These are phyloP conservation scores for Suillus clintonianus DNA, from an alignment of 768 basidiomycete genomes.

Conservation along the genomic window DNA sequence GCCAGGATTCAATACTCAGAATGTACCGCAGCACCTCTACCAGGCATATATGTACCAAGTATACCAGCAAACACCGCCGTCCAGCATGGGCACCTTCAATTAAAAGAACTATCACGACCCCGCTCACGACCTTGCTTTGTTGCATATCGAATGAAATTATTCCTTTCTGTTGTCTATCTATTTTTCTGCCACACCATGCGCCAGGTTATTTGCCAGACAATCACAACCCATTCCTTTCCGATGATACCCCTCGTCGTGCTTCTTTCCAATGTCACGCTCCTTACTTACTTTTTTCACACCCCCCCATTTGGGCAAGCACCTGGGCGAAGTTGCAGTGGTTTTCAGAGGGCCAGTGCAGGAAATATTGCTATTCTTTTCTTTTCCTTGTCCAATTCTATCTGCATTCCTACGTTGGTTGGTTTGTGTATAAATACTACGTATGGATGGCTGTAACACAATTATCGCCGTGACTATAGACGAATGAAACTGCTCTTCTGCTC, in stretches of 20 bases:
- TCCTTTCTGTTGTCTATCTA: constrained; percentile 35
- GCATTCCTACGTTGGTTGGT: constrained; percentile 32
- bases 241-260: constrained; percentile 33
- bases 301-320: constrained; percentile 17
- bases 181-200: constrained; percentile 23
- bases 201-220: constrained; percentile 26
- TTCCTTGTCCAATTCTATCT: constrained; percentile 25
- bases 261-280: constrained; percentile 21
- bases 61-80: constrained; percentile 76
- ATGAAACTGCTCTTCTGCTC: constrained; percentile 17
- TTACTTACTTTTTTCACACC: constrained; percentile 9
- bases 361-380: constrained; percentile 26
- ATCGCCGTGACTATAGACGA: constrained; percentile 36
- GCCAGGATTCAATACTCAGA: constrained; percentile 61
- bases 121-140: constrained; percentile 45
- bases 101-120: constrained; percentile 41
- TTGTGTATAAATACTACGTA: constrained; percentile 43
- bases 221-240: constrained; percentile 26
- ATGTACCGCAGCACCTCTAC: constrained; percentile 70
- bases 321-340: constrained; percentile 23
- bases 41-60: constrained; percentile 84
- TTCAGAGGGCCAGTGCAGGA: constrained; percentile 30
- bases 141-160: constrained; percentile 34
- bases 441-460: constrained; percentile 38
- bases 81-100: constrained; percentile 76